Percentiles rank a stretch among this genome's conserved stretches.
Evolutionary conservation across 2,329 filamentous ascomycete species (phyloP).

Genomic region (Colletotrichum tamarilloi): DNA sequence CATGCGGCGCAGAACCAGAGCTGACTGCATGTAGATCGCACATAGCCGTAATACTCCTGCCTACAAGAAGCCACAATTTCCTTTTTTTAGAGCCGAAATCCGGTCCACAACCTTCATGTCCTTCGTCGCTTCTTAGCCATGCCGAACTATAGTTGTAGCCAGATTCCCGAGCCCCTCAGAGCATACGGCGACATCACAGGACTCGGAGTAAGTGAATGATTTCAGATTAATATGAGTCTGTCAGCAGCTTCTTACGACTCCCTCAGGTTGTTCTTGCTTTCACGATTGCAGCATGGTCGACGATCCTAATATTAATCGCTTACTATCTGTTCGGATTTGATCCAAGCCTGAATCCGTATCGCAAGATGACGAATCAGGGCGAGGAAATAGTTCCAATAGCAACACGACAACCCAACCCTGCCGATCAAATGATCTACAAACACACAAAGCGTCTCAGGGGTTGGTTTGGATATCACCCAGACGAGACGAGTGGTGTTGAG

Average conservation of each 20-base stretch:
- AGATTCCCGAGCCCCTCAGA: background rate
- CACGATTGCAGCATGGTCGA: constrained; percentile 1
- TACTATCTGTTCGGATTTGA: background rate
- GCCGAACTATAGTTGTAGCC: background rate
- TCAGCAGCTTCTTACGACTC: too few species aligned
- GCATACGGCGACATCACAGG: constrained; percentile 12
- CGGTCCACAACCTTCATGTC: too few species aligned
- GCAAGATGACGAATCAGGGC: background rate
- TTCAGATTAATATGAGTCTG: too few species aligned
- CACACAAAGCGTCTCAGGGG: background rate
- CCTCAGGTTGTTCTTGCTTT: background rate
- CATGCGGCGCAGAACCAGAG: too few species aligned
- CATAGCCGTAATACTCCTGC: too few species aligned
- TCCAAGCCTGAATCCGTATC: background rate
- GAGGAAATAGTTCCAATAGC: background rate
- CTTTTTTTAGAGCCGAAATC: too few species aligned
- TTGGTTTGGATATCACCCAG: background rate
- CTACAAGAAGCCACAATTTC: too few species aligned
- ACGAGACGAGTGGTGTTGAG: background rate
- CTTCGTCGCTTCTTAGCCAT: too few species aligned
- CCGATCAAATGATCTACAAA: background rate
- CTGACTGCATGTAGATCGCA: too few species aligned
- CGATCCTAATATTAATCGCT: background rate
- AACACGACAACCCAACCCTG: background rate
- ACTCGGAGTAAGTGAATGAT: background rate